Evolutionary conservation across 2,329 filamentous ascomycete genomes (phyloP).

Genomic region (Cadophora luteo-olivacea): DNA sequence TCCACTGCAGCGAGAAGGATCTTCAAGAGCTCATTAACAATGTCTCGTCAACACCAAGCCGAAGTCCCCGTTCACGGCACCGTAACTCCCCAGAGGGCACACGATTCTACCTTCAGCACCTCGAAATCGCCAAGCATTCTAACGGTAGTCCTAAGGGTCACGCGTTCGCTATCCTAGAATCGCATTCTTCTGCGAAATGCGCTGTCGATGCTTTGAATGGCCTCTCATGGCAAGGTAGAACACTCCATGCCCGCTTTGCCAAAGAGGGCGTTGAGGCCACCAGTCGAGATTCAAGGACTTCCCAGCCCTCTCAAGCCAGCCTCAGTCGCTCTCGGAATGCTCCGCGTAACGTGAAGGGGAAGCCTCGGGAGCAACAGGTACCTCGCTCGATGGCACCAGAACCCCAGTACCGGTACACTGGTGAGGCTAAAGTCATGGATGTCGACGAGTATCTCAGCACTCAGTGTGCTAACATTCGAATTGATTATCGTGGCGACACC

Average conservation of each 20-base stretch:
- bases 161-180: conserved; percentile 33
- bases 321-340: background rate
- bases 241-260: conserved; percentile 23
- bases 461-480: background rate
- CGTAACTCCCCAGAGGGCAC: background rate
- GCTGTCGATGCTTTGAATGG: conserved; percentile 22
- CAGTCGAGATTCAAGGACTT: background rate
- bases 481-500: background rate
- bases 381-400: background rate
- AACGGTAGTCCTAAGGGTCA: conserved; percentile 30
- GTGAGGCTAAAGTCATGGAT: background rate
- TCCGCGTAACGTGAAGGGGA: background rate
- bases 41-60: background rate
- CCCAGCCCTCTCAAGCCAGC: background rate
- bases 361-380: background rate
- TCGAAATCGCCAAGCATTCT: conserved; percentile 28
- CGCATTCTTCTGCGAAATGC: conserved; percentile 24
- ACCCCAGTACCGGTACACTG: background rate
- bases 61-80: conserved; percentile 10
- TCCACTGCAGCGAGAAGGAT: conserved; percentile 6
- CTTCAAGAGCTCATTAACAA: conserved; percentile 25
- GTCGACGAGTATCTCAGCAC: background rate
- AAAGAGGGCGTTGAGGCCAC: conserved; percentile 28
- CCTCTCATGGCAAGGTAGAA: conserved; percentile 14
- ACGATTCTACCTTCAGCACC: conserved; percentile 14